These are phyloP conservation scores for Rhodosporidiobolus sp. DNA, from an alignment of 768 basidiomycete species.

Conservation along the genomic window DNA sequence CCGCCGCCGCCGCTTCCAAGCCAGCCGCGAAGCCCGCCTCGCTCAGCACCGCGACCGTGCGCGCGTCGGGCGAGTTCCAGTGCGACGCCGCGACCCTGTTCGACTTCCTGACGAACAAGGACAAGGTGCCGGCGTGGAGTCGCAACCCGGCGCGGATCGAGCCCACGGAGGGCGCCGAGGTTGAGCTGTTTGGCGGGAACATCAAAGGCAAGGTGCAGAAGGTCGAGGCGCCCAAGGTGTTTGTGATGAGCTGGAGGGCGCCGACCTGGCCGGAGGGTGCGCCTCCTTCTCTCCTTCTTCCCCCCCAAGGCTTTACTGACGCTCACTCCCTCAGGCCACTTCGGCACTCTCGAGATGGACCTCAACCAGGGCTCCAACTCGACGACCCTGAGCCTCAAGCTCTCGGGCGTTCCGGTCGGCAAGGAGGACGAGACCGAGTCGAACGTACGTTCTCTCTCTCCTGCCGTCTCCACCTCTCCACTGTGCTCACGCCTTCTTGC, in stretches of 20 bases:
- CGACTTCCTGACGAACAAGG: conserved; percentile 40
- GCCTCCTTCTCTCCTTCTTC: background rate
- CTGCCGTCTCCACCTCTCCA: background rate
- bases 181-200: conserved; percentile 44
- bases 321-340: conserved; percentile 32
- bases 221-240: conserved; percentile 30
- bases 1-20: conserved; percentile 1
- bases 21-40: conserved; percentile 7
- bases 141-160: conserved; percentile 43
- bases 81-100: conserved; percentile 41
- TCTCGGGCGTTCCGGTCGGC: conserved; percentile 42
- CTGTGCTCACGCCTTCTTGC: too few species aligned
- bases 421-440: conserved; percentile 45
- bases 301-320: too few species aligned
- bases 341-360: conserved; percentile 36
- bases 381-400: conserved; percentile 39
- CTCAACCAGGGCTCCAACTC: conserved; percentile 41
- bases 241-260: conserved; percentile 41
- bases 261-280: conserved; percentile 44
- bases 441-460: background rate
- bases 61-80: conserved; percentile 39
- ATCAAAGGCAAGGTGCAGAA: conserved; percentile 40
- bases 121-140: conserved; percentile 42
- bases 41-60: conserved; percentile 39
- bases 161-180: conserved; percentile 35